Conservation (phyloP, 2,329 filamentous ascomycete species). For the Phialemoniopsis sp. region DNA sequence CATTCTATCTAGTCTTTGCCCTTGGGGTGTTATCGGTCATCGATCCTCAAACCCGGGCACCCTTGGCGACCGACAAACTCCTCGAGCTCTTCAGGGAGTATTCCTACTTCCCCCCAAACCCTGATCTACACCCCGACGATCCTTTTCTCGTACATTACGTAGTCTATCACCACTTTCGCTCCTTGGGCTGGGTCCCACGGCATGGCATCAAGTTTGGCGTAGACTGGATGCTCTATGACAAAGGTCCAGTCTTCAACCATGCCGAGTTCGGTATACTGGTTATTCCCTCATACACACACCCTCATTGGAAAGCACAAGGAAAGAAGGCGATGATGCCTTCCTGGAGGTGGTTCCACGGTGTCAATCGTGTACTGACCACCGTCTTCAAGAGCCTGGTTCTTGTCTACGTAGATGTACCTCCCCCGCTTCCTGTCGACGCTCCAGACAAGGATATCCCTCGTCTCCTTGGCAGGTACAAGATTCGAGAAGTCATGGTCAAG, state of each 20-base stretch:
- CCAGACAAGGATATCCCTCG: conserved; percentile 46
- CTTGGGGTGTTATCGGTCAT: conserved; percentile 69
- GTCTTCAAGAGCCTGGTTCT: conserved; percentile 88
- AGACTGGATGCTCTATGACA: conserved; percentile 91
- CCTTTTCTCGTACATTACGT: conserved; percentile 82
- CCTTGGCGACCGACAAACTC: conserved; percentile 51
- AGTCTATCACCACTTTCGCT: conserved; percentile 94
- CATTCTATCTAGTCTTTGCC: conserved; percentile 83
- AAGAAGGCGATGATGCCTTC: conserved; percentile 40
- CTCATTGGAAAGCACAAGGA: conserved; percentile 63
- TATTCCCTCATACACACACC: conserved; percentile 74
- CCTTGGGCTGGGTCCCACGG: conserved; percentile 89
- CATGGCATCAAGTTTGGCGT: conserved; percentile 92
- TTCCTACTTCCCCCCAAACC: conserved; percentile 61
- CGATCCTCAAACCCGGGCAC: conserved; percentile 37
- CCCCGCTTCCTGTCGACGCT: conserved; percentile 48
- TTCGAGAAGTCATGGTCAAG: conserved; percentile 77
- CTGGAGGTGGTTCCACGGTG: conserved; percentile 84
- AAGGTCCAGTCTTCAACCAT: conserved; percentile 90
- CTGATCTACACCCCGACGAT: conserved; percentile 65
- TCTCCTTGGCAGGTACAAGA: conserved; percentile 64
- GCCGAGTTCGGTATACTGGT: conserved; percentile 89
- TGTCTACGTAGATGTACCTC: conserved; percentile 86
- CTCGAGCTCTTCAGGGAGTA: conserved; percentile 64
- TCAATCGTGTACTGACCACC: conserved; percentile 85